A percentile compares a stretch with the other conserved stretches of the same genome.
Conservation (phyloP, 352 stramenopile genomes). For the Phytophthora macrochlamydospora region DNA sequence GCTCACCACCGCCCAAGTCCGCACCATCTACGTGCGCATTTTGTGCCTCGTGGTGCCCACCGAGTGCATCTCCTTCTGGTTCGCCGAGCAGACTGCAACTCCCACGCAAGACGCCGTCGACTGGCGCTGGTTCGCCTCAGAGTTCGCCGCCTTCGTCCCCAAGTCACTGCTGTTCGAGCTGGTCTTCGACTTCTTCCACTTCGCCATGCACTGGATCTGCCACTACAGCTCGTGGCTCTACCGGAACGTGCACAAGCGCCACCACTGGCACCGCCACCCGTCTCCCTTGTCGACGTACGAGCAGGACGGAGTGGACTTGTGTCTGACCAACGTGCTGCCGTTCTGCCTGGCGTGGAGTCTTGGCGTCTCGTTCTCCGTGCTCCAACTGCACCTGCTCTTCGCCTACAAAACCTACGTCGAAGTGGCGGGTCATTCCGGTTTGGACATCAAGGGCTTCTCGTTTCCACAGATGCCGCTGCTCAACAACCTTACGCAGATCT, state of each 20-base stretch:
- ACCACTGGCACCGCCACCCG: constrained; percentile 81
- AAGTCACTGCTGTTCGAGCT: constrained; percentile 88
- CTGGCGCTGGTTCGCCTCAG: constrained; percentile 37
- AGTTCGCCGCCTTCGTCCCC: constrained; percentile 72
- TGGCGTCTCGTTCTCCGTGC: constrained; percentile 45
- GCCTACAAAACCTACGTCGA: constrained; percentile 92
- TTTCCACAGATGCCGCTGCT: constrained; percentile 87
- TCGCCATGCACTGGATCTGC: constrained; percentile 71
- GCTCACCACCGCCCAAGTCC: constrained; percentile 47
- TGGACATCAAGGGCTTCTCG: constrained; percentile 85
- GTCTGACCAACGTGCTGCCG: constrained; percentile 80
- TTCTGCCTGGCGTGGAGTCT: constrained; percentile 58
- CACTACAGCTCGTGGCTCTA: constrained; percentile 76
- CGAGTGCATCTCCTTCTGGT: constrained; percentile 71
- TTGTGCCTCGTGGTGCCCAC: constrained; percentile 71
- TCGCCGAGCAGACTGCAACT: constrained; percentile 28
- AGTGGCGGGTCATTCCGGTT: constrained; percentile 79
- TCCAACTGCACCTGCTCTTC: constrained; percentile 81
- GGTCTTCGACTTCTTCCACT: constrained; percentile 90
- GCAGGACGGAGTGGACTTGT: constrained; percentile 74
- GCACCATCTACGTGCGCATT: constrained; percentile 63
- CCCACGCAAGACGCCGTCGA: background rate
- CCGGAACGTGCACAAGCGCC: constrained; percentile 81
- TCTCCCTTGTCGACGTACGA: constrained; percentile 87
- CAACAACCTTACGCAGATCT: constrained; percentile 50